These are phyloP conservation scores for Termitomyces titanicus DNA, from an alignment of 768 basidiomycete genomes.

Conservation along the genomic window DNA sequence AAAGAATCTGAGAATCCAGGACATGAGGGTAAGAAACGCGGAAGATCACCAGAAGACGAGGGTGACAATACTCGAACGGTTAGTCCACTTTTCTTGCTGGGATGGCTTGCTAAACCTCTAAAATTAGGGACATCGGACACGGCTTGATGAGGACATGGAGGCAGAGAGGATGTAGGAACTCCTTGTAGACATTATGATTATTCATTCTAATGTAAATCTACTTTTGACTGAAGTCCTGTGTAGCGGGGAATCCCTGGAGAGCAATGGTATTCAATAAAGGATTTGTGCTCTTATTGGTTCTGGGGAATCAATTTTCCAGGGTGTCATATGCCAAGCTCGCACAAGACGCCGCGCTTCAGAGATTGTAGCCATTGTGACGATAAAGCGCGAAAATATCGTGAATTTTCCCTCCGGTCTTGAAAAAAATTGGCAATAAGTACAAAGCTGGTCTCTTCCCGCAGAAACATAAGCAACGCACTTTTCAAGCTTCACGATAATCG, in stretches of 20 bases:
- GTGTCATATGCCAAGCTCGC: slow-evolving; percentile 57
- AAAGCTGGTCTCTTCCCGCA: not conserved
- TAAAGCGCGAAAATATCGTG: slow-evolving; percentile 45
- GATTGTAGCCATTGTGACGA: slow-evolving; percentile 51
- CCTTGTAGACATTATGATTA: slow-evolving; percentile 18
- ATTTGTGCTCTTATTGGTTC: slow-evolving; percentile 15
- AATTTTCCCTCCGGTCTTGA: slow-evolving; percentile 34
- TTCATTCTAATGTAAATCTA: slow-evolving; percentile 18
- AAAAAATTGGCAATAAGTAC: not conserved
- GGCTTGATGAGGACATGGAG: slow-evolving; percentile 64
- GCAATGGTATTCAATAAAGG: slow-evolving; percentile 15
- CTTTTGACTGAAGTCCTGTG: slow-evolving; percentile 1
- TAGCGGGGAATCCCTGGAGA: not conserved
- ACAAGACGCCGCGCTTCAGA: slow-evolving; percentile 71
- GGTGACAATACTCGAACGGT: slow-evolving; percentile 57
- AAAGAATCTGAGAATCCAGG: slow-evolving; percentile 54
- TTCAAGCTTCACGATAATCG: slow-evolving; percentile 48
- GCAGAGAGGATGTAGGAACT: slow-evolving; percentile 62
- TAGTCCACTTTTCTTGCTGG: slow-evolving; percentile 21
- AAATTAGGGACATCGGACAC: slow-evolving; percentile 52
- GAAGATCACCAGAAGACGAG: slow-evolving; percentile 76
- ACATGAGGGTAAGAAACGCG: slow-evolving; percentile 53
- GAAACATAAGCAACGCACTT: slow-evolving; percentile 34
- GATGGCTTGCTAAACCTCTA: not conserved
- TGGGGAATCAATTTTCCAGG: slow-evolving; percentile 11